Evolutionary conservation across 1,139 yeast genomes (phyloP).

Genomic region (Ogataea hybrid): DNA sequence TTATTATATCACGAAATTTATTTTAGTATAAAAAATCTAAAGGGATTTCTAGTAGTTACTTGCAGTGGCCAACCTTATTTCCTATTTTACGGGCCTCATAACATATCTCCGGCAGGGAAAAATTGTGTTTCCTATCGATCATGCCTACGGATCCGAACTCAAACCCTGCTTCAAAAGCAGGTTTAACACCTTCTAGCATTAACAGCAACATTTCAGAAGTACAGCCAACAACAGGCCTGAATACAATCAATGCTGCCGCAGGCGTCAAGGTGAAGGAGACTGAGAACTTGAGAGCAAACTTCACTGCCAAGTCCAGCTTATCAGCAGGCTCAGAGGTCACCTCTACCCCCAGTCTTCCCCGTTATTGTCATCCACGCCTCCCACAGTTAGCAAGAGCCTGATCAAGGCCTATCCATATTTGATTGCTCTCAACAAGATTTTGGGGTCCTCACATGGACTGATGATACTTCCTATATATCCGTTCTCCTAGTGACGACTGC

Average conservation of each 20-base stretch:
- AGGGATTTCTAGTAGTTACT: constrained; percentile 5
- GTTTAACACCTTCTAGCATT: constrained; percentile 2
- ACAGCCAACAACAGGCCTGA: constrained; percentile 8
- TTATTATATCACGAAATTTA: too few relatives aligned
- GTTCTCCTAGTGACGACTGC: constrained; percentile 58
- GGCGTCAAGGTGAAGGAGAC: constrained; percentile 28
- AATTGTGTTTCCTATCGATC: neutral
- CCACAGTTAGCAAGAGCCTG: constrained; percentile 81
- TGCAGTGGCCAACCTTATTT: neutral
- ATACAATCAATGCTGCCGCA: constrained; percentile 21
- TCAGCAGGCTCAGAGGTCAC: constrained; percentile 6
- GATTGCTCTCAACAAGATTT: constrained; percentile 62
- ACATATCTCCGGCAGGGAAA: too few relatives aligned
- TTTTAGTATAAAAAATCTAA: neutral
- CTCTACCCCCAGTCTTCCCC: constrained; percentile 54
- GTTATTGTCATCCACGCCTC: constrained; percentile 78
- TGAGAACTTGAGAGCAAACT: constrained; percentile 37
- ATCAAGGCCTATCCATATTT: constrained; percentile 83
- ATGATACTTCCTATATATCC: constrained; percentile 78
- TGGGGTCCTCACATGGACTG: constrained; percentile 87
- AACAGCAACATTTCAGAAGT: constrained; percentile 8
- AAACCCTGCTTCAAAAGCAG: neutral
- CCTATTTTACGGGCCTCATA: neutral
- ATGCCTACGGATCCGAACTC: constrained; percentile 3
- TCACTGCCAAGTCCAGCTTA: constrained; percentile 33